A percentile compares a stretch with the other conserved stretches of the same genome.
Conservation (phyloP, 495 filamentous ascomycete species). For the Xylaria telfairii region DNA sequence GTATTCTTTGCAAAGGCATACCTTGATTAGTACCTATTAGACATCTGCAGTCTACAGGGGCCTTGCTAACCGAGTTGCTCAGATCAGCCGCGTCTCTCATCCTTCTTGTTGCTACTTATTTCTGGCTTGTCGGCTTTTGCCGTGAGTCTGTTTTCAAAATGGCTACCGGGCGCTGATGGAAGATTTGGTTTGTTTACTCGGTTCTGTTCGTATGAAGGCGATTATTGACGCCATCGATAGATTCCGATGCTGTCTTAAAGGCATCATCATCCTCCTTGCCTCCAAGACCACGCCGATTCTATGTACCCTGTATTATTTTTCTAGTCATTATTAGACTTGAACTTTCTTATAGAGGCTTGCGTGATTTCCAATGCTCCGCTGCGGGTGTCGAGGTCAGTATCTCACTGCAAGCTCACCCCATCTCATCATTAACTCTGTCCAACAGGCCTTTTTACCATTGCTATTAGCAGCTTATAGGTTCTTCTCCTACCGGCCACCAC, state of each 20-base stretch:
- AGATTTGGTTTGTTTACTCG: conserved; percentile 41
- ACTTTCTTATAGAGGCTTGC: conserved; percentile 44
- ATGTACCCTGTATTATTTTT: conserved; percentile 45
- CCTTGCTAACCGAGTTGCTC: conserved; percentile 18
- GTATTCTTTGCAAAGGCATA: conserved; percentile 50
- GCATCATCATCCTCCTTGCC: conserved; percentile 42
- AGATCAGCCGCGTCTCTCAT: conserved; percentile 54
- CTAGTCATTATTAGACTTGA: conserved; percentile 52
- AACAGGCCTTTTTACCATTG: conserved; percentile 47
- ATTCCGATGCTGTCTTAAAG: conserved; percentile 45
- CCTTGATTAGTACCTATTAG: conserved; percentile 45
- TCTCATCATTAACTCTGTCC: conserved; percentile 13
- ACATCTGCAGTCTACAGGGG: background rate
- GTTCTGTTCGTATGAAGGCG: background rate
- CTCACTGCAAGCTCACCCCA: background rate
- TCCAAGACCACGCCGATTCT: conserved; percentile 50
- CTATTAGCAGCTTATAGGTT: conserved; percentile 48
- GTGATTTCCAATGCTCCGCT: conserved; percentile 49
- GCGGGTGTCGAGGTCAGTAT: conserved; percentile 50
- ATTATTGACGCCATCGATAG: conserved; percentile 25
- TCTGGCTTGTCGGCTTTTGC: conserved; percentile 46
- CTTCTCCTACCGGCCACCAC: conserved; percentile 39
- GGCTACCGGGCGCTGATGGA: conserved; percentile 54
- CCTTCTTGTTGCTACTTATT: conserved; percentile 35
- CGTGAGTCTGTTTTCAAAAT: conserved; percentile 47